Percentiles rank a stretch among this genome's conserved stretches.
phyloP scores from a whole-genome alignment of 257 asterid genomes.

The Nicotiana benthamiana region DNA sequence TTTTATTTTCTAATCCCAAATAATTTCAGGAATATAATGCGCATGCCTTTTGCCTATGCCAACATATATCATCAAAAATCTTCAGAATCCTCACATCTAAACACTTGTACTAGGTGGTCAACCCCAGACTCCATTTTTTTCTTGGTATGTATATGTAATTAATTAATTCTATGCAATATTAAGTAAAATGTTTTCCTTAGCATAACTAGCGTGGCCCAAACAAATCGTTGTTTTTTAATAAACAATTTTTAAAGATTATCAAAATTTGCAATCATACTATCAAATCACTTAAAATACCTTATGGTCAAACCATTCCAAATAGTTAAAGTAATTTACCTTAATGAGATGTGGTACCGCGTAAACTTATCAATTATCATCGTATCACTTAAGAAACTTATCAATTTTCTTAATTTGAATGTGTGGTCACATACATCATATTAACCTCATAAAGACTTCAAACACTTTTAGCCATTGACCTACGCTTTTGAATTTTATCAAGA shows the following conservation, averaged over 20 bases:
- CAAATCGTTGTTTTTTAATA: not conserved
- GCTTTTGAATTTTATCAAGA: too few relatives aligned
- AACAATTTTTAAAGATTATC: not conserved
- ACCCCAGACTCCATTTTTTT: not conserved
- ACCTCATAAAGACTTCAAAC: too few relatives aligned
- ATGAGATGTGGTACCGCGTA: not conserved
- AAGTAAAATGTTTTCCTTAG: not conserved
- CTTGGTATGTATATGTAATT: not conserved
- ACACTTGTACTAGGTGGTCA: slow-evolving; percentile 12
- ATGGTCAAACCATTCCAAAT: not conserved
- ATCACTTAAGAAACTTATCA: too few relatives aligned
- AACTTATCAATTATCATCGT: not conserved
- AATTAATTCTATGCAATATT: not conserved
- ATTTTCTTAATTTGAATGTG: too few relatives aligned
- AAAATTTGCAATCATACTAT: not conserved
- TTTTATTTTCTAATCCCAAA: slow-evolving; percentile 18
- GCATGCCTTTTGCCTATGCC: slow-evolving; percentile 39
- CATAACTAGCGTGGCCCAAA: not conserved
- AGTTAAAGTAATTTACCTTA: not conserved
- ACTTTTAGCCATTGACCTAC: too few relatives aligned
- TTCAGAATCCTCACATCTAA: slow-evolving; percentile 3
- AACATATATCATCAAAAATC: slow-evolving; percentile 10
- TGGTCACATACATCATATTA: too few relatives aligned
- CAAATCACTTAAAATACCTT: not conserved
- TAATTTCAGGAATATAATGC: slow-evolving; percentile 29